Base-by-base conservation (phyloP, 345 rosid species). In the Lepidium aucheri region DNA sequence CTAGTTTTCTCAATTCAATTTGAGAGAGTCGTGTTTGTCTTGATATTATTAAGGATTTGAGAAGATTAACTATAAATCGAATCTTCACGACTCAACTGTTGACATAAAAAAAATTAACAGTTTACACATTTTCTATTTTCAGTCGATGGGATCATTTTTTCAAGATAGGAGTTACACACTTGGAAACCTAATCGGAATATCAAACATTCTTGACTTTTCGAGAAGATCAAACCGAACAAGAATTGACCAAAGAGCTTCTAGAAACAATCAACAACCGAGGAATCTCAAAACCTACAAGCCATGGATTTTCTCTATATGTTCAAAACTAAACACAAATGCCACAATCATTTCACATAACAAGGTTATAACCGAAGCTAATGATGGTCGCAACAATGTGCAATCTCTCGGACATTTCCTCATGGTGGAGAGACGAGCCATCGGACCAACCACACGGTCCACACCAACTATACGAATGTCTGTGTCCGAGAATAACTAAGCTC, bases 71-170 rank as follows among this genome's bases (percentile, higher is more conserved):
- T n/a, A n/a, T n/a, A n/a, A n/a, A n/a, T n/a, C n/a, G n/a, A n/a
- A n/a, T n/a, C n/a, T n/a, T n/a, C n/a, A n/a, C n/a, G n/a, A n/a
- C n/a, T n/a, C n/a, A n/a, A n/a, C n/a, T n/a, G n/a, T n/a, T n/a
- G n/a, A n/a, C n/a, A n/a, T n/a, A n/a, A n/a, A n/a, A 20, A 24
- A 24, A 1, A 24, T 2, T 32, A 32, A 15, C 28, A 65, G 22
- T 0, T 47, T 38, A 11, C 9, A 8, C 16, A 5, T 56, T n/a
- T 72, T 8, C 50, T 50, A 8, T 72, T 33, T 42, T 33, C 85
- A 88, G 97, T 88, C 96, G 8, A 85, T 82, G 15, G 86, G 84
- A 9, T 91, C 96, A 10, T 90, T 88, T 78, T 88, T 88, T 79
- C 84, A 70, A 15, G 90, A 91, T 58, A 84, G 79, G 67, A 84